phyloP scores from a whole-genome alignment of 129 eudicot species.

The Escallonia herrerae region DNA sequence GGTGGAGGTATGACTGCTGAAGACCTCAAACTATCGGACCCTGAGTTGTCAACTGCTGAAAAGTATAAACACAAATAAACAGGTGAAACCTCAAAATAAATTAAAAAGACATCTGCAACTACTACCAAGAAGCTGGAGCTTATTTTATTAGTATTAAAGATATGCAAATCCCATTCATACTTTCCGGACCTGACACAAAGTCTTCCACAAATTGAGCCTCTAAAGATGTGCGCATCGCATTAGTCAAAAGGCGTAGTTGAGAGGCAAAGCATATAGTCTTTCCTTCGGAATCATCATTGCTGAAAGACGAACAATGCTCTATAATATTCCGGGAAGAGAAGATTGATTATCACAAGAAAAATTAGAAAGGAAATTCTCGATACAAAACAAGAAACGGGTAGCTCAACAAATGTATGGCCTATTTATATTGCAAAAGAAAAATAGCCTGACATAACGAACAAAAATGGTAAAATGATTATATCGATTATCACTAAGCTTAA shows the following conservation, averaged over 20 bases:
- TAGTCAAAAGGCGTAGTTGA: constrained; percentile 61
- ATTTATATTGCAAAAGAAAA: too few species aligned
- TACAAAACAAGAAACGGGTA: background rate
- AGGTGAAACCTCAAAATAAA: background rate
- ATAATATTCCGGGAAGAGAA: constrained; percentile 4
- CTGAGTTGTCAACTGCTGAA: constrained; percentile 57
- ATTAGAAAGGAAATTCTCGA: background rate
- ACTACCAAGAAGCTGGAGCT: too few species aligned
- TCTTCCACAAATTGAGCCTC: constrained; percentile 86
- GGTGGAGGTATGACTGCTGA: constrained; percentile 87
- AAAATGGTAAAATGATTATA: too few species aligned
- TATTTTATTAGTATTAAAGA: background rate
- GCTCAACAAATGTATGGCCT: too few species aligned
- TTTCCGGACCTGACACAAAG: constrained; percentile 67
- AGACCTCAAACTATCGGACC: constrained; percentile 64
- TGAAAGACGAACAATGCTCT: constrained; percentile 17
- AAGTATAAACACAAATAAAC: constrained; percentile 10
- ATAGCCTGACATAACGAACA: too few species aligned
- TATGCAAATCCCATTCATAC: background rate
- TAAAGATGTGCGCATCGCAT: constrained; percentile 55
- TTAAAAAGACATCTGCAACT: constrained; percentile 3
- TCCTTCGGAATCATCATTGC: constrained; percentile 35
- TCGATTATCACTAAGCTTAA: too few species aligned
- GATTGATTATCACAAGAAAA: background rate
- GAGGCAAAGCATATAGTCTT: constrained; percentile 80